phyloP scores from a whole-genome alignment of 192 early-diverging fungal genomes.

The Backusella tarrabulga region DNA sequence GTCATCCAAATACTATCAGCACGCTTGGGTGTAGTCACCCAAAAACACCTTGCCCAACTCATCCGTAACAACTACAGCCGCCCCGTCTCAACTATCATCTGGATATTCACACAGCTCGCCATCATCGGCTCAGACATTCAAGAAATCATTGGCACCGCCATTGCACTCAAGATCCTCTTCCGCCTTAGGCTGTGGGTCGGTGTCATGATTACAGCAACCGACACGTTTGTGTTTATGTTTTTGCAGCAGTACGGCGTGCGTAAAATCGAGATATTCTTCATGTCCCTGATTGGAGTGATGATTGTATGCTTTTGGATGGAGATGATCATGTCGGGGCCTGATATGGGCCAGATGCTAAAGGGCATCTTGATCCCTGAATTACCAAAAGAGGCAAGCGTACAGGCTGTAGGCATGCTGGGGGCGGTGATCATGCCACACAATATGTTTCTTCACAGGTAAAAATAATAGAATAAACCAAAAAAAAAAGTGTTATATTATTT shows the following conservation, averaged over 20 bases:
- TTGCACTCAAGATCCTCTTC: constrained; percentile 80
- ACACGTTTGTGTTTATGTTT: constrained; percentile 77
- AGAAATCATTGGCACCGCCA: constrained; percentile 89
- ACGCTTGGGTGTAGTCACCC: constrained; percentile 63
- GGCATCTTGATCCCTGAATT: constrained; percentile 58
- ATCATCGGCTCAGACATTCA: constrained; percentile 75
- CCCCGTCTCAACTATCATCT: constrained; percentile 45
- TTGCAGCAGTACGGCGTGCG: constrained; percentile 62
- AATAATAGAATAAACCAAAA: neutral
- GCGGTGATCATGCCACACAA: constrained; percentile 90
- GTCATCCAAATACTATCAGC: constrained; percentile 62
- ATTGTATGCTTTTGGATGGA: constrained; percentile 78
- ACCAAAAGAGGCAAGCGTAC: constrained; percentile 53
- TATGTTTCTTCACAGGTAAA: constrained; percentile 78
- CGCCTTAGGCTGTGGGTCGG: constrained; percentile 66
- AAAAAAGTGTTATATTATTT: neutral
- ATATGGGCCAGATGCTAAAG: constrained; percentile 42
- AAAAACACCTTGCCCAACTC: constrained; percentile 59
- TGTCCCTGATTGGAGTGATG: constrained; percentile 69
- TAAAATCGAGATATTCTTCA: constrained; percentile 73
- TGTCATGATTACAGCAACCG: constrained; percentile 71
- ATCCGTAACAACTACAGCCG: constrained; percentile 49
- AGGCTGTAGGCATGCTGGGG: constrained; percentile 67
- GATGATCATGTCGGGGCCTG: constrained; percentile 52
- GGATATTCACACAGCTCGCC: constrained; percentile 61